Base-by-base conservation (phyloP, 1,139 yeast species). In the Taphrina pruni region DNA sequence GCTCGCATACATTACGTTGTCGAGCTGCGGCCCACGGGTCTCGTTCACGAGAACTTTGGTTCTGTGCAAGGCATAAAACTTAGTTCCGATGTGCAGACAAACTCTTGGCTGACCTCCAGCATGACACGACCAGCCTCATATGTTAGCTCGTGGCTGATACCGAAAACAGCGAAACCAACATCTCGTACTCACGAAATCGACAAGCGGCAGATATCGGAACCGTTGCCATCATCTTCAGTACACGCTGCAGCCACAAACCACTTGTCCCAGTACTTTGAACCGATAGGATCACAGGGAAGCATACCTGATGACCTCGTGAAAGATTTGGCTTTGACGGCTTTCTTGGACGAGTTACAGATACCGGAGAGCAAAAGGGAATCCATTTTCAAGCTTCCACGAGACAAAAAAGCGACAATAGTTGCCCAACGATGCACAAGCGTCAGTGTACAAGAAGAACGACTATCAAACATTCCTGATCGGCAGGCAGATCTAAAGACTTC, bases 81-180 rank as follows among this genome's bases (percentile, higher is more conserved):
- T 20, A 54, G 58, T 21, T 54, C 58, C 21, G 43, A 54, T 35
- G 17, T 36, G 12, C 21, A 9, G 17, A n/a, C 17, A 1, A 35
- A 41, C 11, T 54, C 58, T 8, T 54, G 58, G 58, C 43, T 54
- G 26, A 9, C 58, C 2, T 7, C 12, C 6, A 50, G 36, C 32
- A 36, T 50, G n/a, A n/a, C 36, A 21, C 54, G 54, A 21, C 54
- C 54, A 21, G 54, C 54, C 36, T 50, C 54, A 21, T 50, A 50
- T 50, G 54, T 50, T 11, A 26, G 54, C 54, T 50, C 54, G 32
- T 50, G 54, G 54, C n/a, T 50, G 36, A 6, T 26, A n/a, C 36
- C 54, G 11, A 50, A 26, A 21, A 11, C 54, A 21, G 9, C 54
- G 4, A 50, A 8, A 21, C 32, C 54, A 21, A 6, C 4, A 6